Conservation (phyloP, 1,284 basidiomycete genomes). For the Pseudozyma sp. region DNA sequence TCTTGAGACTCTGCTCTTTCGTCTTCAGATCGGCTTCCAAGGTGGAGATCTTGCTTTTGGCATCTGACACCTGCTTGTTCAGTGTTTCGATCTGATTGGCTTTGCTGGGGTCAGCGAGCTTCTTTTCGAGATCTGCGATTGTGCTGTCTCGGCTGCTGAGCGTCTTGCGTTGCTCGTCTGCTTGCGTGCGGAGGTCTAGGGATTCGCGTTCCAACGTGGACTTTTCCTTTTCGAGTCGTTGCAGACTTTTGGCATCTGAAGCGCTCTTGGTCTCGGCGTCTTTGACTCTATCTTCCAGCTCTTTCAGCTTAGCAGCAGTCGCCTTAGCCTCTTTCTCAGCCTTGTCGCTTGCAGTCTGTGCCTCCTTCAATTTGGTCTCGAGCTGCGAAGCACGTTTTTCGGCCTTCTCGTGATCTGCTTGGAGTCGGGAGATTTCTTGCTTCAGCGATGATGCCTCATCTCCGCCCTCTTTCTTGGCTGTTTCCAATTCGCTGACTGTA, state of each 20-base stretch:
- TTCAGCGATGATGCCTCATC: slow-evolving; percentile 15
- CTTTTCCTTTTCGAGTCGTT: slow-evolving; percentile 38
- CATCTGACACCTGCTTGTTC: slow-evolving; percentile 5
- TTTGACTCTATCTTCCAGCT: slow-evolving; percentile 18
- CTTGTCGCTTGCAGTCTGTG: slow-evolving; percentile 18
- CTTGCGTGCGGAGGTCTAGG: slow-evolving; percentile 26
- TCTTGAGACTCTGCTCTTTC: slow-evolving; percentile 5
- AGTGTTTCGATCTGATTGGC: slow-evolving; percentile 37
- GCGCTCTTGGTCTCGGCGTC: slow-evolving; percentile 24
- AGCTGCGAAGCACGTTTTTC: slow-evolving; percentile 24
- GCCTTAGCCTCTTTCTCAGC: slow-evolving; percentile 9
- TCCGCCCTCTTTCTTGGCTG: slow-evolving; percentile 8
- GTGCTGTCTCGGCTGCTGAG: slow-evolving; percentile 13
- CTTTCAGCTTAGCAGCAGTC: slow-evolving; percentile 17
- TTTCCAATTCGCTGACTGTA: slow-evolving; percentile 8
- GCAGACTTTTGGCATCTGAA: slow-evolving; percentile 3
- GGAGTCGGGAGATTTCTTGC: slow-evolving; percentile 15
- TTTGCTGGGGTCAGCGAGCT: slow-evolving; percentile 44
- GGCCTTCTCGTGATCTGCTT: slow-evolving; percentile 26
- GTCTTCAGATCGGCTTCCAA: slow-evolving; percentile 4
- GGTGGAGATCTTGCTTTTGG: not conserved
- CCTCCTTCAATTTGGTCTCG: slow-evolving; percentile 19
- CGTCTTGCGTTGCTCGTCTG: slow-evolving; percentile 23
- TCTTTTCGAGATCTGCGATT: slow-evolving; percentile 35
- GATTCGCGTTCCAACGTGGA: slow-evolving; percentile 15